A percentile compares a stretch with the other conserved stretches of the same genome.
These are phyloP conservation scores for Penicillium simplicissimum DNA, from an alignment of 495 filamentous ascomycete genomes.

Conservation along the genomic window DNA sequence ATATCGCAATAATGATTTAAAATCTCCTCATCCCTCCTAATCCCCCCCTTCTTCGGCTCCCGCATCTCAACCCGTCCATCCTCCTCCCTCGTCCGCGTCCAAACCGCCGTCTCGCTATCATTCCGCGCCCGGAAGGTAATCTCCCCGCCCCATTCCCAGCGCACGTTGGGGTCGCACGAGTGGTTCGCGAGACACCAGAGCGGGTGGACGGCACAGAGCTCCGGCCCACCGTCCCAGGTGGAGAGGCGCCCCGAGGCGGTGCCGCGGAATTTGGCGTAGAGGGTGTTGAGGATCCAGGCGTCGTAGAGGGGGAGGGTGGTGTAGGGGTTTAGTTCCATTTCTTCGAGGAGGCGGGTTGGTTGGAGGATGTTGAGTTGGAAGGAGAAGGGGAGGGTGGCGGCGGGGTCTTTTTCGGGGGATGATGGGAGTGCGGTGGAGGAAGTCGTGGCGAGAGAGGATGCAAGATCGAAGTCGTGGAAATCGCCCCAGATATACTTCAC, in stretches of 20 bases:
- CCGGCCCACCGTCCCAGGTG: conserved; percentile 69
- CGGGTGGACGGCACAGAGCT: conserved; percentile 76
- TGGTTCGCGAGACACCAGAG: conserved; percentile 87
- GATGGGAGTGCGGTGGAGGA: neutral
- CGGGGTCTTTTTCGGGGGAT: neutral
- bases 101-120: conserved; percentile 47
- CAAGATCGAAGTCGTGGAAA: conserved; percentile 47
- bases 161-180: conserved; percentile 89
- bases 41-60: conserved; percentile 45
- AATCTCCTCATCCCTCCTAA: conserved; percentile 79
- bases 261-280: conserved; percentile 90
- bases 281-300: conserved; percentile 90
- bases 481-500: conserved; percentile 97
- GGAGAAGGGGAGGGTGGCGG: conserved; percentile 72
- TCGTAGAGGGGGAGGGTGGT: conserved; percentile 64
- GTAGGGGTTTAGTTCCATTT: conserved; percentile 90
- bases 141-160: conserved; percentile 89
- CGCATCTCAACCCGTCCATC: conserved; percentile 21
- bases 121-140: conserved; percentile 65
- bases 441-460: neutral
- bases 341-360: conserved; percentile 82
- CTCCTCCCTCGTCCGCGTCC: conserved; percentile 36
- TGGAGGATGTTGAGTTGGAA: conserved; percentile 82
- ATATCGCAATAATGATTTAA: conserved; percentile 95
- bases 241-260: conserved; percentile 83